Evolutionary conservation across 2,329 filamentous ascomycete species (phyloP).

Genomic region (Diaporthe citri): DNA sequence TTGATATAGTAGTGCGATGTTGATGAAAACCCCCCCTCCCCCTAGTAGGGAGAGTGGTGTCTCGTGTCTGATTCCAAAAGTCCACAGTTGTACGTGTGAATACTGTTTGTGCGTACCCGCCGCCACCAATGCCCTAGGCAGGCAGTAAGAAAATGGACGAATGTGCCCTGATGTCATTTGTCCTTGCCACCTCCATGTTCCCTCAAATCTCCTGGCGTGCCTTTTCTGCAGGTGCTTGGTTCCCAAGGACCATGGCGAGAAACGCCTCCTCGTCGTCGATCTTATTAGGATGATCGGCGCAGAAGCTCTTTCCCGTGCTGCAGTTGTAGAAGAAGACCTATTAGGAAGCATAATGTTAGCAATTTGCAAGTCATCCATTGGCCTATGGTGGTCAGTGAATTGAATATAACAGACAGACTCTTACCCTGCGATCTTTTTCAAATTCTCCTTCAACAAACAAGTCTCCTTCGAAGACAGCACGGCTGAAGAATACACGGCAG

Average conservation of each 20-base stretch:
- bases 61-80: too few species aligned
- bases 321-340: background rate
- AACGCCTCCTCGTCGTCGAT: background rate
- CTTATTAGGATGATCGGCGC: rapidly evolving
- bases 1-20: too few species aligned
- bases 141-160: background rate
- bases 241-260: background rate
- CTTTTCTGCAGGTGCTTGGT: background rate
- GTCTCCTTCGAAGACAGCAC: rapidly evolving
- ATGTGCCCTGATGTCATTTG: too few species aligned
- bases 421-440: background rate
- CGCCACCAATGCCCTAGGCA: background rate
- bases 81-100: too few species aligned
- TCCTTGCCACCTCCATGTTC: background rate
- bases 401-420: background rate
- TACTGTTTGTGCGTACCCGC: too few species aligned
- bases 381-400: rapidly evolving
- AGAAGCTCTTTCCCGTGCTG: background rate
- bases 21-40: too few species aligned
- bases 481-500: background rate
- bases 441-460: background rate
- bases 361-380: background rate
- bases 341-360: background rate
- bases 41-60: too few species aligned
- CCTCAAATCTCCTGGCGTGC: background rate